Evolutionary conservation across 208 protist genomes (phyloP).

Genomic region (Crithidia bombi): DNA sequence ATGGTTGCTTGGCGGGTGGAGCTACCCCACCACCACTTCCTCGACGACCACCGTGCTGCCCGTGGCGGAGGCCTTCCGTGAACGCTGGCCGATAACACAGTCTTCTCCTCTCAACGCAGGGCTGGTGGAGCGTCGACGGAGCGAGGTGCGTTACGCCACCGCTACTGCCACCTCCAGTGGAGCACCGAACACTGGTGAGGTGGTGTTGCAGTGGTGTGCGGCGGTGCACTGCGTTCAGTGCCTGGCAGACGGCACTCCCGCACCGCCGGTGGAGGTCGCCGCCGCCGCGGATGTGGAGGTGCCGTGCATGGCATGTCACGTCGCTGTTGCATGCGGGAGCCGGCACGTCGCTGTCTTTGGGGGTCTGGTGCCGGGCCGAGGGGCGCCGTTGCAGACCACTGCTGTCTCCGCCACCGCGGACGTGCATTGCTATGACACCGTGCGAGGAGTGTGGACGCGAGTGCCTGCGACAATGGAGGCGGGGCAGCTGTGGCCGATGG

Average conservation of each 20-base stretch:
- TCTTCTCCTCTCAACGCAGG: not conserved
- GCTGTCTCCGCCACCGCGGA: slow-evolving; percentile 31
- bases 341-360: slow-evolving; percentile 56
- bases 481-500: slow-evolving; percentile 46
- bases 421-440: slow-evolving; percentile 52
- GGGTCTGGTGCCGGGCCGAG: slow-evolving; percentile 28
- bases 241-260: slow-evolving; percentile 22
- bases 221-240: slow-evolving; percentile 20
- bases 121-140: slow-evolving; percentile 31
- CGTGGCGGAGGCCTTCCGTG: not conserved
- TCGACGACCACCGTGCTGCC: not conserved
- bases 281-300: not conserved
- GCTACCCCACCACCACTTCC: too few relatives aligned
- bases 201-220: slow-evolving; percentile 24
- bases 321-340: slow-evolving; percentile 40
- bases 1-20: slow-evolving; percentile 35
- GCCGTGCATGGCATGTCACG: slow-evolving; percentile 56
- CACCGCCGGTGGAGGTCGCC: slow-evolving; percentile 18
- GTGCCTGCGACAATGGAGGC: not conserved
- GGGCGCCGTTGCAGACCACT: not conserved
- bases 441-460: slow-evolving; percentile 34
- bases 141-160: slow-evolving; percentile 21
- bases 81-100: not conserved
- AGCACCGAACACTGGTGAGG: not conserved
- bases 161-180: not conserved